These are phyloP conservation scores for Diplodia mutila DNA, from an alignment of 2,329 filamentous ascomycete genomes.

Conservation along the genomic window DNA sequence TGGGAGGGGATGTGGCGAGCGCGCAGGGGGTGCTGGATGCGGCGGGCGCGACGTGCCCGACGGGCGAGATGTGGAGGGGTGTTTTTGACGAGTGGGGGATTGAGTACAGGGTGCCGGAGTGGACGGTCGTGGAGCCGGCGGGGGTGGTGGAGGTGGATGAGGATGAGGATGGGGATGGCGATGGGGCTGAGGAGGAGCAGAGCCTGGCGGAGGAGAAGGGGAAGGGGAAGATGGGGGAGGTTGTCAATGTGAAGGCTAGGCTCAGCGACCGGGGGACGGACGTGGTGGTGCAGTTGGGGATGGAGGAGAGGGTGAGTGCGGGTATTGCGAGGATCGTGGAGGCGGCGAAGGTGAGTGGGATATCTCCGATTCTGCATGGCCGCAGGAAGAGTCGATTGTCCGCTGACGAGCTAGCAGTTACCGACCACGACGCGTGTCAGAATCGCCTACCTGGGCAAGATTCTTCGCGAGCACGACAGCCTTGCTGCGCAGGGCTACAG, in stretches of 20 bases:
- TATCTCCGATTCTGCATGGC: not conserved
- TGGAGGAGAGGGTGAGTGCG: slow-evolving; percentile 61
- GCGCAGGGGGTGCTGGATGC: slow-evolving; percentile 83
- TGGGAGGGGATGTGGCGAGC: slow-evolving; percentile 51
- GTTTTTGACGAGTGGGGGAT: slow-evolving; percentile 51
- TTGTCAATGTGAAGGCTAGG: slow-evolving; percentile 39
- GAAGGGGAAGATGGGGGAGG: slow-evolving; percentile 38
- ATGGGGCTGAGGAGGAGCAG: slow-evolving; percentile 26
- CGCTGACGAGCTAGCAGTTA: slow-evolving; percentile 52
- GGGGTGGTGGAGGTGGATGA: slow-evolving; percentile 41
- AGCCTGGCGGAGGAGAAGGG: slow-evolving; percentile 38
- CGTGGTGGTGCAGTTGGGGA: slow-evolving; percentile 40
- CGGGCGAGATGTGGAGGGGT: slow-evolving; percentile 45
- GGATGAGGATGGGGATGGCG: slow-evolving; percentile 31
- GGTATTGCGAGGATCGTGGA: slow-evolving; percentile 66
- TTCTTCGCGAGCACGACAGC: slow-evolving; percentile 70
- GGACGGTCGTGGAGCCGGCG: slow-evolving; percentile 50
- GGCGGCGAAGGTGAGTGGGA: slow-evolving; percentile 62
- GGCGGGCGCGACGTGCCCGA: slow-evolving; percentile 60
- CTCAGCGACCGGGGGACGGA: slow-evolving; percentile 46
- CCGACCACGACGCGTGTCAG: slow-evolving; percentile 63
- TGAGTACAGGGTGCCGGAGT: slow-evolving; percentile 50
- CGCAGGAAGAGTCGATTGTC: too few species aligned
- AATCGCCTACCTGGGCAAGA: slow-evolving; percentile 79
- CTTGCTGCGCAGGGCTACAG: slow-evolving; percentile 75